These are phyloP conservation scores for Yarrowia divulgata DNA, from an alignment of 805 yeast species.

Conservation along the genomic window DNA sequence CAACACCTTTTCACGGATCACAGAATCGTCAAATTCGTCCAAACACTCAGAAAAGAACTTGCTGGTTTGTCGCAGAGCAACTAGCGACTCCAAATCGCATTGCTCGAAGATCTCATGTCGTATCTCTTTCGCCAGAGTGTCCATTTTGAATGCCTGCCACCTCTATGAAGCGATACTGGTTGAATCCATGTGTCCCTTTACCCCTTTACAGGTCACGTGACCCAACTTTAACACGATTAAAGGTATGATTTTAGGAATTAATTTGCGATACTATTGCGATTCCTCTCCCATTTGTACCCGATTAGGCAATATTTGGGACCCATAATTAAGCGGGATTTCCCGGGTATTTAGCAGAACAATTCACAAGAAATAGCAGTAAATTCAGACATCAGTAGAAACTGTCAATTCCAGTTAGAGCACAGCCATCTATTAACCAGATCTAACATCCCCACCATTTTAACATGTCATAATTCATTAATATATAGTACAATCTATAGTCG, in stretches of 20 bases:
- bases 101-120: background rate
- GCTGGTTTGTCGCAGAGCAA: background rate
- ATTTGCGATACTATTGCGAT: no score
- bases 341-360: no score
- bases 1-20: background rate
- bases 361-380: no score
- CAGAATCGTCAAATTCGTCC: background rate
- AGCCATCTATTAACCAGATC: no score
- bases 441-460: no score
- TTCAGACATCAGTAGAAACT: no score
- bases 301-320: background rate
- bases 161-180: background rate
- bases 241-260: no score
- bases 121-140: background rate
- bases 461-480: constrained; percentile 3
- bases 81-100: background rate
- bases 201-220: background rate
- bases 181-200: no score
- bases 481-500: constrained; percentile 19
- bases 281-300: no score
- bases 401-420: no score
- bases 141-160: background rate
- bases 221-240: background rate
- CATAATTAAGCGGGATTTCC: no score
- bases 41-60: background rate